These are phyloP conservation scores for Beta vulgaris DNA, from an alignment of 148 eudicot species.

Conservation along the genomic window DNA sequence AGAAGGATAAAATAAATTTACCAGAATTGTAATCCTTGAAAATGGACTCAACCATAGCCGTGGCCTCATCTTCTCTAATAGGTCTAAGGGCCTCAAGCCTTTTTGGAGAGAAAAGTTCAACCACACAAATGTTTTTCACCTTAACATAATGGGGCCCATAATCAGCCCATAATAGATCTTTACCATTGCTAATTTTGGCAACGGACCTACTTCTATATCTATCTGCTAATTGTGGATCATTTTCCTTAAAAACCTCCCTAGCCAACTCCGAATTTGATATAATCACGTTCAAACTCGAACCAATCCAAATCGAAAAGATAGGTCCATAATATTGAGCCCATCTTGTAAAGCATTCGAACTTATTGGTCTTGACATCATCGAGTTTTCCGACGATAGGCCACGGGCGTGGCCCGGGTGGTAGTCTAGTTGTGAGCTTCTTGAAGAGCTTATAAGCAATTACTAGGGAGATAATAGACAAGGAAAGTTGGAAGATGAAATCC, in stretches of 20 bases:
- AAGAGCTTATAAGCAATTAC: constrained; percentile 19
- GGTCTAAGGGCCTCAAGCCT: constrained; percentile 43
- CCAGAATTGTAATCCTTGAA: constrained; percentile 34
- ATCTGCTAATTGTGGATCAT: constrained; percentile 36
- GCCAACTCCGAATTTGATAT: constrained; percentile 39
- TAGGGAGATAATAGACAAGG: constrained; percentile 16
- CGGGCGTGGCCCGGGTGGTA: constrained; percentile 38
- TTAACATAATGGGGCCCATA: constrained; percentile 43
- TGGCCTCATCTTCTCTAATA: constrained; percentile 46
- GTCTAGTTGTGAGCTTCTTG: constrained; percentile 26
- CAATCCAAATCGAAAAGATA: constrained; percentile 38
- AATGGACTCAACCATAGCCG: constrained; percentile 37
- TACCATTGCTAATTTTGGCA: constrained; percentile 24
- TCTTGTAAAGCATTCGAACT: constrained; percentile 23
- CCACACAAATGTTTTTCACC: constrained; percentile 28
- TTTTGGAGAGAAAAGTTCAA: constrained; percentile 41
- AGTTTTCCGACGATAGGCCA: constrained; percentile 28
- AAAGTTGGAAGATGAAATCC: constrained; percentile 23
- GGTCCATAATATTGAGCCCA: constrained; percentile 32
- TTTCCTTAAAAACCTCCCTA: constrained; percentile 37
- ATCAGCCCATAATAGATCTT: constrained; percentile 38
- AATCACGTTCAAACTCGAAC: constrained; percentile 33
- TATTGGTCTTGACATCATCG: constrained; percentile 14
- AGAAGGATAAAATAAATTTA: background rate
- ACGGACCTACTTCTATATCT: constrained; percentile 26